Evolutionary conservation across 2,329 filamentous ascomycete species (phyloP).

Genomic region (Aspergillus ibericus): DNA sequence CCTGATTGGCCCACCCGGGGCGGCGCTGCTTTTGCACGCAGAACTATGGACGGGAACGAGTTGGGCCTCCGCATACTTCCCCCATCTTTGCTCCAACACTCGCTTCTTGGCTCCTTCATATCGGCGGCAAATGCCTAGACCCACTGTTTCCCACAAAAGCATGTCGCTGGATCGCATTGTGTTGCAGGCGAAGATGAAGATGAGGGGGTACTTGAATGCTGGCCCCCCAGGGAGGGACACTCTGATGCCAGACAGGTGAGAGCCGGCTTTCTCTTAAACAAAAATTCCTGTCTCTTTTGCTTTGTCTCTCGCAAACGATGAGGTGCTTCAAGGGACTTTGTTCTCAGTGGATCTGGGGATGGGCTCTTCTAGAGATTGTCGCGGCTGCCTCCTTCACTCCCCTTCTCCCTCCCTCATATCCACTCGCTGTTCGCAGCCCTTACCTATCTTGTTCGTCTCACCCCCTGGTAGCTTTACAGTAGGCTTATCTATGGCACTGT

Average conservation of each 20-base stretch:
- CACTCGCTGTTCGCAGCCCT: slow-evolving; percentile 42
- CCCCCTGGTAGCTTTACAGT: not conserved
- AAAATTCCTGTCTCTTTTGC: not conserved
- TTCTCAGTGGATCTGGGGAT: not conserved
- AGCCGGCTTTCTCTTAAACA: not conserved
- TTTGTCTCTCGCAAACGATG: not conserved
- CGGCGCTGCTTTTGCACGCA: not conserved
- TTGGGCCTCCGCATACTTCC: not conserved
- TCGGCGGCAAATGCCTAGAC: not conserved
- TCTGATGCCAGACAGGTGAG: not conserved
- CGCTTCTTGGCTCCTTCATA: not conserved
- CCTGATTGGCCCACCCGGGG: not conserved
- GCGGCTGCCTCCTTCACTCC: slow-evolving; percentile 12
- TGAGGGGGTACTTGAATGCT: not conserved
- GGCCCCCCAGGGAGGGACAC: not conserved
- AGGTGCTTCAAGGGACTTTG: not conserved
- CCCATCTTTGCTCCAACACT: not conserved
- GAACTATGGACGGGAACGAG: not conserved
- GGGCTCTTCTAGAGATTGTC: slow-evolving; percentile 15
- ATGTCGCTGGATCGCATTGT: not conserved
- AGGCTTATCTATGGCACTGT: not conserved
- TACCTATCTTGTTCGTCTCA: slow-evolving; percentile 34
- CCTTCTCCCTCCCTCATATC: slow-evolving; percentile 39
- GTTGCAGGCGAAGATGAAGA: not conserved
- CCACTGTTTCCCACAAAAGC: not conserved